phyloP scores from a whole-genome alignment of 1,284 basidiomycete species.

The Tilletia walkeri region DNA sequence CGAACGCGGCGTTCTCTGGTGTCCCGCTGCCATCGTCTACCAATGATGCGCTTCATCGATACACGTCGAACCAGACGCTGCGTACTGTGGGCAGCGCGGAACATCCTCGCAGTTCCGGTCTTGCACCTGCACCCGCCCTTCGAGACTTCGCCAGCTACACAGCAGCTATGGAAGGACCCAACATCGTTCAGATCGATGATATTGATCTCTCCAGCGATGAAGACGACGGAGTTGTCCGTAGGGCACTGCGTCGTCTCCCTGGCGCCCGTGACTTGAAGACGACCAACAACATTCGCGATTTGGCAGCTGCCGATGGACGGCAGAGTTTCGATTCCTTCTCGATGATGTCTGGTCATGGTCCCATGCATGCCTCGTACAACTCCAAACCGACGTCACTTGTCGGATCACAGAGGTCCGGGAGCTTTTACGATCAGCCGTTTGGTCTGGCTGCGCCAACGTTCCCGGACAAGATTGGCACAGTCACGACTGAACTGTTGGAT shows the following conservation, averaged over 20 bases:
- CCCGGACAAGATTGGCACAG: constrained; percentile 34
- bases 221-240: constrained; percentile 45
- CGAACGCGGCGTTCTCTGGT: not conserved
- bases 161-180: constrained; percentile 22
- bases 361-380: constrained; percentile 8
- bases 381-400: constrained; percentile 17
- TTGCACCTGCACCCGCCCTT: not conserved
- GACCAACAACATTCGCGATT: constrained; percentile 40
- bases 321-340: constrained; percentile 35
- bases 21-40: not conserved
- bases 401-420: constrained; percentile 8
- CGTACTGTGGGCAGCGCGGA: not conserved
- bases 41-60: constrained; percentile 4
- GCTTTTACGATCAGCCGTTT: not conserved
- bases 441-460: constrained; percentile 16
- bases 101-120: not conserved
- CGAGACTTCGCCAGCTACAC: constrained; percentile 7
- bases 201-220: constrained; percentile 53
- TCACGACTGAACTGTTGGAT: constrained; percentile 46
- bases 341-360: constrained; percentile 16
- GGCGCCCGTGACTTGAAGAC: constrained; percentile 48
- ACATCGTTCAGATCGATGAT: constrained; percentile 52
- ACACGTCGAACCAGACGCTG: constrained; percentile 10
- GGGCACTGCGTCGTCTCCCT: constrained; percentile 44
- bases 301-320: constrained; percentile 27